Conservation (phyloP, 495 filamentous ascomycete species). For the Penicillium simplicissimum region DNA sequence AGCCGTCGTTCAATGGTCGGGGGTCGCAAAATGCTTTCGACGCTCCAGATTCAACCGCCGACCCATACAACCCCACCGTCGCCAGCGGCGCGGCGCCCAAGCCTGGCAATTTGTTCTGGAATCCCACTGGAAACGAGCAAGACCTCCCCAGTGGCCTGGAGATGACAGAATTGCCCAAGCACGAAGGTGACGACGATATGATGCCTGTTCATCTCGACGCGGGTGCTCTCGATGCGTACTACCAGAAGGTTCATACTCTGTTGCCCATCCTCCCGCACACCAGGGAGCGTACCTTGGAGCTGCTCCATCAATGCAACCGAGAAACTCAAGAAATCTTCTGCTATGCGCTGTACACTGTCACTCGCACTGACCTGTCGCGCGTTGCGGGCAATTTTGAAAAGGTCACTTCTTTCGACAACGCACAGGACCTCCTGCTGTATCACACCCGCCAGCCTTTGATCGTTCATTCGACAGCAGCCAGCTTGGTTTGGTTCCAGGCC, state of each 20-base stretch:
- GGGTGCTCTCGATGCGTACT: constrained; percentile 52
- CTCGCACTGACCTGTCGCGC: constrained; percentile 42
- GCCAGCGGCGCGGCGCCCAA: constrained; percentile 34
- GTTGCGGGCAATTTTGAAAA: constrained; percentile 41
- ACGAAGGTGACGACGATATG: constrained; percentile 43
- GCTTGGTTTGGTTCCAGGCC: constrained; percentile 46
- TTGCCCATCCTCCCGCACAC: constrained; percentile 73
- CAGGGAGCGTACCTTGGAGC: constrained; percentile 60
- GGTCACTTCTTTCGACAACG: constrained; percentile 44
- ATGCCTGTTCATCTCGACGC: constrained; percentile 46
- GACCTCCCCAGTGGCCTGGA: constrained; percentile 40
- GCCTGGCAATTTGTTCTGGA: constrained; percentile 44
- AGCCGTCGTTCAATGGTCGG: constrained; percentile 46
- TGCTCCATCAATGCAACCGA: constrained; percentile 60
- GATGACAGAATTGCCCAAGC: constrained; percentile 39
- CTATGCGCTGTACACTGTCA: constrained; percentile 60
- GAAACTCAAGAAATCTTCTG: constrained; percentile 70
- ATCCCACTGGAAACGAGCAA: constrained; percentile 35
- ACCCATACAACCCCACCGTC: constrained; percentile 42
- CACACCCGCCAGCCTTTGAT: constrained; percentile 53
- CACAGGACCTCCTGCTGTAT: constrained; percentile 51
- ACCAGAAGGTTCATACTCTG: constrained; percentile 67
- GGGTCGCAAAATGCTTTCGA: constrained; percentile 43
- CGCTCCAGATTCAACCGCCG: constrained; percentile 41
- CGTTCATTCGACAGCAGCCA: constrained; percentile 38